Base-by-base conservation (phyloP, 2,329 filamentous ascomycete species). In the Calonectria fujianensis region DNA sequence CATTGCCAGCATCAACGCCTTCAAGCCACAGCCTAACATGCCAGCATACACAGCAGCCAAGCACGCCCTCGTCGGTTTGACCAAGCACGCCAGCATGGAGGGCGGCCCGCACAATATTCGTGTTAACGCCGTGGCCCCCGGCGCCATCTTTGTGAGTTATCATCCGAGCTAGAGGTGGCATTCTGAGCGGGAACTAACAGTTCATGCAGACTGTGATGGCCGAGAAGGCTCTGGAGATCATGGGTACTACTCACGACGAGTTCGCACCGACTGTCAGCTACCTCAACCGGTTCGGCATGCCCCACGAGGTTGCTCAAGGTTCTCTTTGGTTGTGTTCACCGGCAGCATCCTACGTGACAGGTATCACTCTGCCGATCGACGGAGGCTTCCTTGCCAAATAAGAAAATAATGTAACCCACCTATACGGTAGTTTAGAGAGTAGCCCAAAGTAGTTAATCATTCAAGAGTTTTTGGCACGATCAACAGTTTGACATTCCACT, bases 1-100 rank as follows among this genome's bases (percentile, higher is more conserved):
- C 80, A 83, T 85, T 37, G 78, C 85, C 31, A 86, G 85, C 75
- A 83, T 87, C 52, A 79, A 77, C 63, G 79, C 80, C 9, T 75
- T 74, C 48, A 76, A 76, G 69, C 74, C 77, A 7, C 76, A 78
- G 37, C 76, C 85, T 0, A 70, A 82, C 45, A 85, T 84, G n/a
- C 83, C 76, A 3, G 76, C 78, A 1, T 80, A 80, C 61, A 82
- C 82, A 7, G 80, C 83, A 0, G 81, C 83, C 2, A 87, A 87
- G 74, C 85, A 86, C 74, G 85, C 83, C 2, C 77, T 86, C 10
- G 81, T 86, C n/a, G 84, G 85, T 3, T 78, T 86, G 41, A 85
- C 84, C 9, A 82, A 84, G 59, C 85, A 84, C 16, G 84, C 85
- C 2, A 83, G 84, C 16, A 84, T 86, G 73, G 84, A 85, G 65